These are phyloP conservation scores for Colletotrichum lindemuthianum DNA, from an alignment of 2,329 filamentous ascomycete genomes.

Conservation along the genomic window DNA sequence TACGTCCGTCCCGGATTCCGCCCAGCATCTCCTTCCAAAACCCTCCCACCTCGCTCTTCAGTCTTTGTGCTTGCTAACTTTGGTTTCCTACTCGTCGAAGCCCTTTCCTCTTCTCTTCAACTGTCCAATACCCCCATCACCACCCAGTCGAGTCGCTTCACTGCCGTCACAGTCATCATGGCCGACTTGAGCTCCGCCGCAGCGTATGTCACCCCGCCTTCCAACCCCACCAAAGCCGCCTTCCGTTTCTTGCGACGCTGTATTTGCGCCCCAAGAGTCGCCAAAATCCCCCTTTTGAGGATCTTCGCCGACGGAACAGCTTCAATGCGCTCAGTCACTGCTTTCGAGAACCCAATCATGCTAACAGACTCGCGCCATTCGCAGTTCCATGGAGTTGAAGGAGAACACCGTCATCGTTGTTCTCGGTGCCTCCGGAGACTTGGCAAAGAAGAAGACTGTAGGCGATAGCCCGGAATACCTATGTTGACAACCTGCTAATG, in stretches of 20 bases:
- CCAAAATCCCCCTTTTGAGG: not conserved
- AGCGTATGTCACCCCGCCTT: slow-evolving; percentile 38
- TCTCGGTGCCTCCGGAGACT: slow-evolving; percentile 94
- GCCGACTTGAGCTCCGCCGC: slow-evolving; percentile 38
- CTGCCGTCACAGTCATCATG: slow-evolving; percentile 36
- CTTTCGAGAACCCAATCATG: slow-evolving; percentile 17
- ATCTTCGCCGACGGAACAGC: slow-evolving; percentile 4
- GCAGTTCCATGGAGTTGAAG: slow-evolving; percentile 92
- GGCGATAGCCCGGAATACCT: slow-evolving; percentile 32
- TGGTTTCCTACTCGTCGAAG: slow-evolving; percentile 25
- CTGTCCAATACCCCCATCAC: slow-evolving; percentile 2
- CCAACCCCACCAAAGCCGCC: slow-evolving; percentile 34
- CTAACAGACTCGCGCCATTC: slow-evolving; percentile 13
- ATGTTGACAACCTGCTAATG: slow-evolving; percentile 41
- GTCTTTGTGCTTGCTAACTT: slow-evolving; percentile 31
- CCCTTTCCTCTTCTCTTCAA: slow-evolving; percentile 7
- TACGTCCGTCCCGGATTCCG: slow-evolving; percentile 35
- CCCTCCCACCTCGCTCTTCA: slow-evolving; percentile 34
- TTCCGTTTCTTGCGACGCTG: slow-evolving; percentile 17
- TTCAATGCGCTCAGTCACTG: not conserved
- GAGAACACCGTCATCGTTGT: slow-evolving; percentile 98
- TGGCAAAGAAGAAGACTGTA: slow-evolving; percentile 99
- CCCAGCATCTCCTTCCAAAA: slow-evolving; percentile 31
- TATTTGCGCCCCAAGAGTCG: not conserved
- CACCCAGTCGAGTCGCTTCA: slow-evolving; percentile 18